Evolutionary conservation across 768 basidiomycete genomes (phyloP), one percentile per base, ranked within the genome.

Genomic region (Strobilomyces echinocephalus): DNA sequence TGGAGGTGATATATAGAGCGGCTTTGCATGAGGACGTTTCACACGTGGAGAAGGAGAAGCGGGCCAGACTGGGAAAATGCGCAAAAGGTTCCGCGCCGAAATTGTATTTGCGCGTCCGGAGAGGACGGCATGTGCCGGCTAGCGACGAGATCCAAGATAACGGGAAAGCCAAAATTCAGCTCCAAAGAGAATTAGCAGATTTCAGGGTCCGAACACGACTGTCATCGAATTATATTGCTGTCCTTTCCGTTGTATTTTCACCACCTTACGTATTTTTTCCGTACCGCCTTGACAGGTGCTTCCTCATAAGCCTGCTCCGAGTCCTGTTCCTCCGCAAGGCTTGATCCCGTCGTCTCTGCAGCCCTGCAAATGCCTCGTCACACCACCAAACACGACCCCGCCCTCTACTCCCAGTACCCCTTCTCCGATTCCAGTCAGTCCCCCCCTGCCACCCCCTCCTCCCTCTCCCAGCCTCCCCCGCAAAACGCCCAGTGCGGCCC

Each of bases 361-460:
- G 53, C 64, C 69, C 67, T 68, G 66, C 54, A 67, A 18, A 68
- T 69, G 68, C 68, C 68, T 51, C 68, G 68, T 38, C 68, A 71
- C 54, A 48, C 64, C 54, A 33, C 62, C 18, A 68, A 65, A 58
- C 60, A 69, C 5, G 69, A 68, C 49, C 47, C 57, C 18, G 20
- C 57, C 18, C 21, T 26, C 30, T 69, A 64, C 44, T 39, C 57
- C 0, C 57, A 62, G 11, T 69, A 65, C 42, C 53, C 35, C 35
- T 35, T 60, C 24, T 67, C 69, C 38, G 69, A 71, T 46, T 55
- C 66, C 0, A 61, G 58, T 45, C 67, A 53, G 36, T 61, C 68
- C 36, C 51, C 63, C 0, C 49, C 59, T 5, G 42, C 53, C 36
- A 50, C 50, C 26, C 50, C 20, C 8, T 31, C 53, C 11, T 44